phyloP scores from a whole-genome alignment of 352 stramenopile species.

The Vaucheria bursata region DNA sequence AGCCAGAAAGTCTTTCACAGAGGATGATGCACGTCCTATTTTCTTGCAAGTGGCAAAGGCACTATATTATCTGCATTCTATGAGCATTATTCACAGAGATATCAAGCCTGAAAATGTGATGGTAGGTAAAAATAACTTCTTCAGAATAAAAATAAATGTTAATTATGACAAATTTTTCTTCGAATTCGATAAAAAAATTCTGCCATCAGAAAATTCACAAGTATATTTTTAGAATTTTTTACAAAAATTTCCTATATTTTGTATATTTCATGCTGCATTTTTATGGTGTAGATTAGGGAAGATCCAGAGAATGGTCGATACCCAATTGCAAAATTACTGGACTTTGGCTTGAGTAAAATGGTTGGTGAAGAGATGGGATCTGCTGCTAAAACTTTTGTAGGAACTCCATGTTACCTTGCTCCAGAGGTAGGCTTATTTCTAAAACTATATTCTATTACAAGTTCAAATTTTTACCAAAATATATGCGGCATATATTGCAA shows the following conservation, averaged over 20 bases:
- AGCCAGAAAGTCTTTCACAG: constrained; percentile 68
- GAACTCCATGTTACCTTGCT: constrained; percentile 54
- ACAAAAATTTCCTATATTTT: too few relatives aligned
- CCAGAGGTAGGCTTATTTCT: constrained; percentile 49
- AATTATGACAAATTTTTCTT: too few relatives aligned
- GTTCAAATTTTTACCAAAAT: too few relatives aligned
- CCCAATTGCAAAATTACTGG: constrained; percentile 51
- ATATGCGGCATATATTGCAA: too few relatives aligned
- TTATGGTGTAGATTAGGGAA: too few relatives aligned
- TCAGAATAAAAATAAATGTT: neutral
- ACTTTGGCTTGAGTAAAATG: constrained; percentile 55
- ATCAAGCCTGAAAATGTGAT: constrained; percentile 54
- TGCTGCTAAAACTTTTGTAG: constrained; percentile 54
- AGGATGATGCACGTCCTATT: constrained; percentile 67
- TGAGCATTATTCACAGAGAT: constrained; percentile 51
- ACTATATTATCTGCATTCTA: constrained; percentile 52
- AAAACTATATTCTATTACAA: too few relatives aligned
- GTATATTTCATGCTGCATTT: too few relatives aligned
- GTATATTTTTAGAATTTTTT: too few relatives aligned
- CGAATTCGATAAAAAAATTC: too few relatives aligned
- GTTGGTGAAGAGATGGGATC: constrained; percentile 47
- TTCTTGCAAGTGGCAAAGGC: constrained; percentile 49
- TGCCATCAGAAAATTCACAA: too few relatives aligned
- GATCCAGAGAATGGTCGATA: constrained; percentile 42
- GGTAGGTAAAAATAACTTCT: too few relatives aligned